Base-by-base conservation (phyloP, 2,329 filamentous ascomycete genomes). In the Botrytis tulipae region DNA sequence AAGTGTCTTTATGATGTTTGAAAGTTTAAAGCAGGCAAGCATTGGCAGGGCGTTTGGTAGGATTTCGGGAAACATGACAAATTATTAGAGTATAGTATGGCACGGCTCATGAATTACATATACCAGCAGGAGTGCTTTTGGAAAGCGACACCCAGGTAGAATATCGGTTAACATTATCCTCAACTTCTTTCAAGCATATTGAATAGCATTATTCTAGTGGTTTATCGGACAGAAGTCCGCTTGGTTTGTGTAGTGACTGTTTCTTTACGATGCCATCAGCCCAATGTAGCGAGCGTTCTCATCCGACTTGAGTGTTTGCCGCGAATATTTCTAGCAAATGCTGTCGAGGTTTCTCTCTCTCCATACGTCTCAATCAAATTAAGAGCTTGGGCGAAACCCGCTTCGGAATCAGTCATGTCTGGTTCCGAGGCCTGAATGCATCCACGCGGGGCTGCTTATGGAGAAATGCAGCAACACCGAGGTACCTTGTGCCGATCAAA, bases 21-120 rank as follows among this genome's bases (percentile, higher is more conserved):
- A 42, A 61, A 35, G 67, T 54, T 72, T 40, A 54, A 72, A 72
- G 60, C 70, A 71, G 62, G 46, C 60, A 73, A 74, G 73, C 73
- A 73, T 74, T 68, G 70, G 70, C 62, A 73, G 59, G 73, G 73
- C 73, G 73, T 74, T 74, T 46, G 61, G 73, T 32, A 37, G 37
- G 69, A 48, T 42, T 54, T 62, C 70, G 51, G 54, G 62, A 67
- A 42, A 60, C 51, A 46, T 57, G 71, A 72, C 51, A 69, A 57
- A 35, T 54, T 48, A 35, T 48, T 72, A 72, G 40, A 72, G 37
- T 69, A 69, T 69, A 68, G 69, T 68, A 72, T 68, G 71, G 62
- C 48, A 60, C 37, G 51, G 51, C 40, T 42, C 62, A 72, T 72
- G 71, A 72, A 72, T 37, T 60, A 72, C 71, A 69, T 68, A 72